Evolutionary conservation across 2,329 filamentous ascomycete genomes (phyloP), one percentile per base, ranked within the genome.

Genomic region (Pseudopithomyces maydicus): DNA sequence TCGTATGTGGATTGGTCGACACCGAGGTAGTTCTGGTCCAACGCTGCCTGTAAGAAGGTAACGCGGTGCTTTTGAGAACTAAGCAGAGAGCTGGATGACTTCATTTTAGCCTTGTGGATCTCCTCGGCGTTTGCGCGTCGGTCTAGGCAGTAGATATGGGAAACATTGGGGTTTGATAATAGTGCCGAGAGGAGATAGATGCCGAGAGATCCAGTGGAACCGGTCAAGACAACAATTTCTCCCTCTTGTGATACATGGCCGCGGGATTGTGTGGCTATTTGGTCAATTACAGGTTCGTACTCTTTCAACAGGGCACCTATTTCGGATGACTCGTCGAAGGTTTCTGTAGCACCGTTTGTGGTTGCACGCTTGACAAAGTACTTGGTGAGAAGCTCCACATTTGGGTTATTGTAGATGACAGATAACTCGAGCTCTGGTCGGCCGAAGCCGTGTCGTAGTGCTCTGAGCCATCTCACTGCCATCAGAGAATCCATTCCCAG

Each of bases 11-110:
- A 51, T 44, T 35, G 56, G 52, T 65, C 46, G 0, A 83, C 71
- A 7, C 80, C 81, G 5, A 83, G 73, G n/a, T 75, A 54, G 0
- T 55, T 52, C 5, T 53, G 12, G 10, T 55, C 54, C 10, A 67
- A 50, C 5, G 56, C 50, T 1, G 53, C 52, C 12, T 59, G 54
- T 3, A 67, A 19, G 43, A 64, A 66, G 8, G 22, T 57, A 17
- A 56, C 48, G 12, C 44, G 51, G 15, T 33, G 52, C 29, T 29
- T 57, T 29, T 17, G 46, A 42, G 15, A 22, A 29, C 17, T 19
- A n/a, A 53, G 26, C n/a, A 55, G 41, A 8, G n/a, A 61, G 48
- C 51, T 42, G 5, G 22, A 17, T 12, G 42, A n/a, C 43, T 55
- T 43, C 2, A n/a, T 48, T n/a, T 53, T 57, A 38, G 33, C 19